These are phyloP conservation scores for Lotmaria passim DNA, from an alignment of 208 protist species.

Conservation along the genomic window DNA sequence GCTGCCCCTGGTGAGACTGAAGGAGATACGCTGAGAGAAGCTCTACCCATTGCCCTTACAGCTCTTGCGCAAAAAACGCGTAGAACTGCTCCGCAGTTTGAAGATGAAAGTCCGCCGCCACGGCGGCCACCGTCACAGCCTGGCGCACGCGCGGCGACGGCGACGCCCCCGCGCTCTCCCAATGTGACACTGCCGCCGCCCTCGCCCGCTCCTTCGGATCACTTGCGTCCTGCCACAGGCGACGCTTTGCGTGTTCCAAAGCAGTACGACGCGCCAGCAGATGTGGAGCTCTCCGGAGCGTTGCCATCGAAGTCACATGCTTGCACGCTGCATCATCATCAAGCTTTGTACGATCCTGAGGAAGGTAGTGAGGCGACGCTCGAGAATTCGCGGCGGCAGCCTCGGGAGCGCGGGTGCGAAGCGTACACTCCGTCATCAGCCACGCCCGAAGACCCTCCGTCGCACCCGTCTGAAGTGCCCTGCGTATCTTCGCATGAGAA, in stretches of 20 bases:
- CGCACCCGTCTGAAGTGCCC: not conserved
- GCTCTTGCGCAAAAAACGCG: no score
- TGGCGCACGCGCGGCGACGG: constrained; percentile 18
- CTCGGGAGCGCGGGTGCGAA: constrained; percentile 7
- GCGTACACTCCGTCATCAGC: not conserved
- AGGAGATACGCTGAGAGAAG: no score
- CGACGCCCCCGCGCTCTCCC: constrained; percentile 13
- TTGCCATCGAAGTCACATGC: not conserved
- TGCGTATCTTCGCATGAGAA: not conserved
- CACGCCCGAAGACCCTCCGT: not conserved
- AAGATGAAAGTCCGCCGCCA: constrained; percentile 26
- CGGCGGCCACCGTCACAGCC: constrained; percentile 23
- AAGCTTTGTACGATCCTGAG: not conserved
- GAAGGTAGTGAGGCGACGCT: no score
- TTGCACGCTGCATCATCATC: not conserved
- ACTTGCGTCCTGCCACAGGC: not conserved
- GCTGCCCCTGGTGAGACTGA: no score
- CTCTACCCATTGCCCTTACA: no score
- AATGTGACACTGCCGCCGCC: not conserved
- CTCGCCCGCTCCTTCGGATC: not conserved
- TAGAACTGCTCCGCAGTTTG: not conserved
- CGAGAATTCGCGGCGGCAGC: not conserved
- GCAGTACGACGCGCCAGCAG: not conserved
- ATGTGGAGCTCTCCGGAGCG: constrained; percentile 6
- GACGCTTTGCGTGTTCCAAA: no score